Evolutionary conservation across 352 stramenopile species (phyloP), one percentile per base, ranked within the genome.

Genomic region (Peronosclerospora sorghi): DNA sequence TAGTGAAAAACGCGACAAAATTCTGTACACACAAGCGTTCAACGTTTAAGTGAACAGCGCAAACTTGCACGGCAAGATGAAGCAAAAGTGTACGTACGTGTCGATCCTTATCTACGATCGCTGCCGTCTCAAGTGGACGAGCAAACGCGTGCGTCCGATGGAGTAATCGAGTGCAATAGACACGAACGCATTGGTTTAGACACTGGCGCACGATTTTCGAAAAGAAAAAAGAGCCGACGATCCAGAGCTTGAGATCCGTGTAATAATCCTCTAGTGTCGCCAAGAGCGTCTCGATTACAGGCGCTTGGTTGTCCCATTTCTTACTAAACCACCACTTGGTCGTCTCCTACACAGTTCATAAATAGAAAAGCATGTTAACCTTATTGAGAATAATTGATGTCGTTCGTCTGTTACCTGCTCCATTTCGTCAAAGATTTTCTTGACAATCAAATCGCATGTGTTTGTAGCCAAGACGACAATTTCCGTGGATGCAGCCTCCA

Each of bases 151-250:
- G 60, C 10, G 63, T 83, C 18, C 79, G 76, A 13, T 70, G 56
- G 8, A 79, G 20, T 12, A 92, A 49, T 0, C 73, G 64, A 14
- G 83, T 78, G 9, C 52, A 40, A 32, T 89, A 92, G 36, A 88
- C 73, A 13, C 63, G 74, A 0, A 62, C 54, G 29, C 76, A 87
- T 12, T 73, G 67, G 30, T 89, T 70, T 17, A 92, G 51, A 36
- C 73, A 77, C 32, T 78, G 67, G 0, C 77, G 76, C 14, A 92
- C 62, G 4, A 89, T 46, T 18, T 87, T 87, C 10, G 74, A 80
- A 42, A 89, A 89, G 60, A 92, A 92, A 52, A 92, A 92, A 2
- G 75, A 79, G 5, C 76, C 63, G 12, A 65, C 77, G 37, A 92
- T 83, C 79, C 79, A 92, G 23, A 66, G 60, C 32, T 69, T 67